Evolutionary conservation across 2,329 filamentous ascomycete genomes (phyloP), one percentile per base, ranked within the genome.

Genomic region (Trichothecium sympodiale): DNA sequence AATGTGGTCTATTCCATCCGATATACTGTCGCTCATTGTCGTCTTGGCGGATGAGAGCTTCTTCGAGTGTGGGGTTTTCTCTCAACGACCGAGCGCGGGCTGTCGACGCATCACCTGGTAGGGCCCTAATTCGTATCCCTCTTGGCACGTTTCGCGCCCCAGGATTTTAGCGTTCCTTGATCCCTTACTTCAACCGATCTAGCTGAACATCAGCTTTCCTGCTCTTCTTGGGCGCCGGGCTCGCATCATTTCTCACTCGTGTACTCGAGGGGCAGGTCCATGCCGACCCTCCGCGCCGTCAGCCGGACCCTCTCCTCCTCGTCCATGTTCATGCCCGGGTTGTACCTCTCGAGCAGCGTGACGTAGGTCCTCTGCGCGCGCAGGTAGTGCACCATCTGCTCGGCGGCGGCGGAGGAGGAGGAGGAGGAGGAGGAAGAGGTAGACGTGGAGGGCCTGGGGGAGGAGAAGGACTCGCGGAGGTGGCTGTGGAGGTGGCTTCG

Each of bases 281-380:
- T 86, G 14, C 89, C 91, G 29, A 96, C 87, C 53, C 84, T 75
- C 59, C 86, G 68, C 8, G 91, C 91, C 36, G 83, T 83, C 64
- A 95, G 64, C 39, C 85, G 65, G 29, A 95, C 78, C 41, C 84
- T 71, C 64, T 96, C 88, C 60, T 93, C 78, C 54, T 78, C 80
- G 45, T 82, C 77, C 80, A 94, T 84, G 46, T 76, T 74, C 77
- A 93, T 85, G 14, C 88, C 87, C 0, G 87, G 87, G 57, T 96
- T 96, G 61, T 98, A 96, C 48, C 88, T 72, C 61, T 95, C 88
- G 27, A 96, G 57, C 30, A 96, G 63, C 13, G 76, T 80, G 17
- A 76, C 72, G 56, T 96, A 95, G 54, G 75, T 74, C 35, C 88
- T 70, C 65, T 98, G 91, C n/a, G 88, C 80, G 47, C 76, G 75